Conservation (phyloP, 108 stramenopile species). For the Cyclotella cryptica region DNA sequence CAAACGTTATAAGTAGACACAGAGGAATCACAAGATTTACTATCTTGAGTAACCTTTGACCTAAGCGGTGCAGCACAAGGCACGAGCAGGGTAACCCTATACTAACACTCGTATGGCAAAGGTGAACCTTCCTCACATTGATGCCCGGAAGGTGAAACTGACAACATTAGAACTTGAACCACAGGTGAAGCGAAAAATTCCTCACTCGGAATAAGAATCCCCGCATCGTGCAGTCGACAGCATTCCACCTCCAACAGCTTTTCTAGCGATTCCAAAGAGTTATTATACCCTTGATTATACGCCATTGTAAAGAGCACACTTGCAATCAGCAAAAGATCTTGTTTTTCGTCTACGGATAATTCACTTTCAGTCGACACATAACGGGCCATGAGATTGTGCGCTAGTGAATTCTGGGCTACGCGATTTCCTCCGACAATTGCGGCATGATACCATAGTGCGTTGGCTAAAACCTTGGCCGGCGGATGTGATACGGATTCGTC, state of each 20-base stretch:
- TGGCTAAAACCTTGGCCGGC: conserved; percentile 35
- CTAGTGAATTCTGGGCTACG: conserved; percentile 64
- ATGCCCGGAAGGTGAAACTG: not conserved
- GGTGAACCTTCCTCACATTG: too few species aligned
- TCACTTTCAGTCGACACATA: conserved; percentile 26
- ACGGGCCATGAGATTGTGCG: conserved; percentile 61
- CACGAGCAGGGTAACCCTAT: too few species aligned
- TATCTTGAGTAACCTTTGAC: too few species aligned
- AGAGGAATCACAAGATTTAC: too few species aligned
- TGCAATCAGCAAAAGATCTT: conserved; percentile 50
- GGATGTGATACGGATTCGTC: not conserved
- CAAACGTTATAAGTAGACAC: too few species aligned
- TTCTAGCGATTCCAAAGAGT: conserved; percentile 51
- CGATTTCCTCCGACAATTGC: conserved; percentile 63
- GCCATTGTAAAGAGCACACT: conserved; percentile 64
- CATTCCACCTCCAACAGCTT: conserved; percentile 60
- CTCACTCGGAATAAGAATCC: conserved; percentile 50
- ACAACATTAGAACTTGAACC: conserved; percentile 28
- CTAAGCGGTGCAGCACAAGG: too few species aligned
- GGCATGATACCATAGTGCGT: conserved; percentile 62
- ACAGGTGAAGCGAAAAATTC: conserved; percentile 56
- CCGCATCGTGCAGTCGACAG: conserved; percentile 18
- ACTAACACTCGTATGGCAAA: too few species aligned
- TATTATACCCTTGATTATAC: conserved; percentile 57
- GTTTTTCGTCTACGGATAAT: conserved; percentile 15